Conservation (phyloP, 208 protist genomes). For the Trypanosoma theileri region DNA sequence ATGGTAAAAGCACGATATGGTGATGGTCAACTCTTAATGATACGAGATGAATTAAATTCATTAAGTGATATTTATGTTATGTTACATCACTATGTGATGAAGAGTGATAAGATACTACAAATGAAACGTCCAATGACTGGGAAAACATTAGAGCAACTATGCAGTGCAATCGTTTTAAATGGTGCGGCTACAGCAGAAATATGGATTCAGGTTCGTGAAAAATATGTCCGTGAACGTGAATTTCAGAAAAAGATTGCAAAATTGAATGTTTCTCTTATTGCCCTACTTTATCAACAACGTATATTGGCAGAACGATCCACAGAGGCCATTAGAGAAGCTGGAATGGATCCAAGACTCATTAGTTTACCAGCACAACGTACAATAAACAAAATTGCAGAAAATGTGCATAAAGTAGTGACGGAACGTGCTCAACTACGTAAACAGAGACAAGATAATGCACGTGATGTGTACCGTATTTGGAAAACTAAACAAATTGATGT, state of each 20-base stretch:
- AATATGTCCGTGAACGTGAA: conserved; percentile 55
- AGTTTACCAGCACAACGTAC: conserved; percentile 54
- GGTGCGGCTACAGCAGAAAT: conserved; percentile 54
- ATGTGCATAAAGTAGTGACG: conserved; percentile 42
- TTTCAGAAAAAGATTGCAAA: conserved; percentile 48
- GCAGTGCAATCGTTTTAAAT: conserved; percentile 57
- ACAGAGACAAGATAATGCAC: conserved; percentile 74
- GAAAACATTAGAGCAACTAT: conserved; percentile 46
- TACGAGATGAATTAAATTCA: conserved; percentile 65
- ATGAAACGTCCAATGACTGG: conserved; percentile 50
- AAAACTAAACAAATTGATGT: conserved; percentile 75
- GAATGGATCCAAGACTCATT: conserved; percentile 63
- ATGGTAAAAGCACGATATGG: conserved; percentile 74
- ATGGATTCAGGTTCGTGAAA: conserved; percentile 58
- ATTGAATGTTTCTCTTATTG: conserved; percentile 54
- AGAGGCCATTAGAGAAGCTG: conserved; percentile 48
- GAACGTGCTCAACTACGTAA: conserved; percentile 44
- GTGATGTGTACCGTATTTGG: conserved; percentile 81
- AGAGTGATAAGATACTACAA: conserved; percentile 43
- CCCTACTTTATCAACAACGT: conserved; percentile 70
- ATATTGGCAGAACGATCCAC: conserved; percentile 63
- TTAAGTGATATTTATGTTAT: conserved; percentile 68
- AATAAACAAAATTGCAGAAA: conserved; percentile 63
- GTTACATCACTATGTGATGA: conserved; percentile 62
- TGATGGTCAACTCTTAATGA: conserved; percentile 43